Evolutionary conservation across 345 rosid species (phyloP), one percentile per base, ranked within the genome.

Genomic region (Garcia nutans): DNA sequence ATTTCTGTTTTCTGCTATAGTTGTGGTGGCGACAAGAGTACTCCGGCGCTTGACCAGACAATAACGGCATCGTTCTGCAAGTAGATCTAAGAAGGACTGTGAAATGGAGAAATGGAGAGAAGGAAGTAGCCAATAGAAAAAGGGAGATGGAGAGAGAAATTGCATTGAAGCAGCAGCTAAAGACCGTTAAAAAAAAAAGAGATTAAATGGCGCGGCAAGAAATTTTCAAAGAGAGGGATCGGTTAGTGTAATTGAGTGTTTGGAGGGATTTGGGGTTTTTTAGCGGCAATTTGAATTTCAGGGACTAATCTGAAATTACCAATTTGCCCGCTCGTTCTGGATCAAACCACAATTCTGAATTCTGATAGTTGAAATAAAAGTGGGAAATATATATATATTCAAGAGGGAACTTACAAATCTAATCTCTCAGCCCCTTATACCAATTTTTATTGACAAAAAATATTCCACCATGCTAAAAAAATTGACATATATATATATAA

Each of bases 1-100:
- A 94, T 76, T 94, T 94, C 85, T 92, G 91, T 74, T 94, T 94
- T 28, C 97, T 84, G 77, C 94, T 90, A 56, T 94, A 94, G 8
- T 84, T 57, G 54, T 85, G 86, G 80, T 87, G 98, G 10, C 86
- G 59, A 10, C 87, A 82, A 26, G 87, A 79, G 50, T 88, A 76
- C n/a, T 87, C 92, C 13, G 88, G 88, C 33, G 73, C 24, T 11
- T 76, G 70, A 5, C 76, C 62, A 8, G 82, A 64, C 9, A 86
- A 70, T 1, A 81, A 77, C 5, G 86, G 42, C 71, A 74, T 42
- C 47, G 59, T 68, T 66, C 24, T 69, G 52, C 75, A 75, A 20
- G 16, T 26, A 73, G 78, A 79, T 83, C 79, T 64, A 55, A 61
- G 69, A 58, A 55, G 44, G 70, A 71, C 8, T 2, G 26, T 10